These are phyloP conservation scores for Cryphonectria japonica DNA, from an alignment of 2,329 filamentous ascomycete genomes.

Conservation along the genomic window DNA sequence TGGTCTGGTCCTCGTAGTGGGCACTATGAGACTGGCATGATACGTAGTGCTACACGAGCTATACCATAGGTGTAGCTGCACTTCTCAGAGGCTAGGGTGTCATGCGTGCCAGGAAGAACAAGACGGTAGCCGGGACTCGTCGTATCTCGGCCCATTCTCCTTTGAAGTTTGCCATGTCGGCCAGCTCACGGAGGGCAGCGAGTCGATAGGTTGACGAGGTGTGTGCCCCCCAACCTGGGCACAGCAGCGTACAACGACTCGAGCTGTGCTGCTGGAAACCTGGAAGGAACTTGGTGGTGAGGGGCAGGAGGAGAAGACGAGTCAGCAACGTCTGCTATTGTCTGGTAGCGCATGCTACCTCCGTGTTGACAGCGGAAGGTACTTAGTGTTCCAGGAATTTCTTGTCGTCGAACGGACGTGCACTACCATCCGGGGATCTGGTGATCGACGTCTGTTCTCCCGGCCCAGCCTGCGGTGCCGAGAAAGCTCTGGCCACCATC, in stretches of 20 bases:
- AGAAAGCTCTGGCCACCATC: not conserved
- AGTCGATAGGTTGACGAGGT: not conserved
- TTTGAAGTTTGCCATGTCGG: not conserved
- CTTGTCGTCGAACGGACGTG: constrained; percentile 2
- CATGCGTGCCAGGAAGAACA: not conserved
- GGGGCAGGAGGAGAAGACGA: not conserved
- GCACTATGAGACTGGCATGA: not conserved
- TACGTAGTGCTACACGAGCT: no score
- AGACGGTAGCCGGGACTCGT: not conserved
- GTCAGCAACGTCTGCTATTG: not conserved
- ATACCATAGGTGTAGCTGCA: not conserved
- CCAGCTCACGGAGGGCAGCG: not conserved
- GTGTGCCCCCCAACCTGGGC: not conserved
- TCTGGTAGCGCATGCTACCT: not conserved
- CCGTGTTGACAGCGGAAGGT: not conserved
- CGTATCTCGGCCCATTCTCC: not conserved
- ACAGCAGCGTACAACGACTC: not conserved
- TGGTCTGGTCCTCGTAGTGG: not conserved
- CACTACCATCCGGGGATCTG: not conserved
- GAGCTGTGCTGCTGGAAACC: not conserved
- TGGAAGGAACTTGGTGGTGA: no score
- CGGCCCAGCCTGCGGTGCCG: not conserved
- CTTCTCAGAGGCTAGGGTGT: not conserved
- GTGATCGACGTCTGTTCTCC: no score
- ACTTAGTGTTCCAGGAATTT: not conserved